Conservation (phyloP, 768 basidiomycete genomes). For the Amanita thiersii region DNA sequence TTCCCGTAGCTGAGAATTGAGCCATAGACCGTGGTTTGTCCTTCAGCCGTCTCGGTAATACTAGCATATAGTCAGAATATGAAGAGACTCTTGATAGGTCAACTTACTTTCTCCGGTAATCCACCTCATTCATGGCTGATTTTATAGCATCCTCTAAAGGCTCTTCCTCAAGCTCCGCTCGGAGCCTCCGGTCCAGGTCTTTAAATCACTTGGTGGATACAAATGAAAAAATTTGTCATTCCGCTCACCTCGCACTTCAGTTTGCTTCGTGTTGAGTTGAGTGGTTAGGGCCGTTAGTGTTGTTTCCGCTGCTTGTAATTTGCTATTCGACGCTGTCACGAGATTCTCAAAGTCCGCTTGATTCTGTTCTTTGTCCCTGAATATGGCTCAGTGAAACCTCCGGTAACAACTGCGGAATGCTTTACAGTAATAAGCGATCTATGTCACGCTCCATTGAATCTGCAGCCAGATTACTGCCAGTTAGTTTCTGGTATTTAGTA, state of each 20-base stretch:
- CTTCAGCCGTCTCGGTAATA: conserved; percentile 18
- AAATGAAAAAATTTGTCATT: too few relatives aligned
- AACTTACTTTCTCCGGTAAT: conserved; percentile 32
- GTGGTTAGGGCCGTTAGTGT: conserved; percentile 50
- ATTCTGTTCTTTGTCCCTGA: conserved; percentile 65
- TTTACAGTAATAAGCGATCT: conserved; percentile 50
- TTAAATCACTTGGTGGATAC: conserved; percentile 1
- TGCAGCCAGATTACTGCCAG: conserved; percentile 48
- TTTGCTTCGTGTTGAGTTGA: conserved; percentile 53
- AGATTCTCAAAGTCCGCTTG: conserved; percentile 38
- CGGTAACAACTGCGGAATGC: conserved; percentile 9
- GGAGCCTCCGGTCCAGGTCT: conserved; percentile 42
- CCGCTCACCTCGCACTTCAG: conserved; percentile 55
- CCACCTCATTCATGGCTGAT: conserved; percentile 35
- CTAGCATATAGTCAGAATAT: conserved; percentile 14
- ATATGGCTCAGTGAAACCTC: neutral
- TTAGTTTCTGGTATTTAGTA: conserved; percentile 53
- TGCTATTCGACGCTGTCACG: conserved; percentile 39
- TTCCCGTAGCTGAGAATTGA: conserved; percentile 48
- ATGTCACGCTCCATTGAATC: conserved; percentile 73
- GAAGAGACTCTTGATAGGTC: neutral
- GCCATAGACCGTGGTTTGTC: conserved; percentile 39
- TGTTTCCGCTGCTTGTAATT: conserved; percentile 57
- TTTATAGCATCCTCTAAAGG: conserved; percentile 41
- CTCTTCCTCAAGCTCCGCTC: conserved; percentile 25